phyloP scores from a whole-genome alignment of 495 filamentous ascomycete genomes.

The Aspergillus biplanus region DNA sequence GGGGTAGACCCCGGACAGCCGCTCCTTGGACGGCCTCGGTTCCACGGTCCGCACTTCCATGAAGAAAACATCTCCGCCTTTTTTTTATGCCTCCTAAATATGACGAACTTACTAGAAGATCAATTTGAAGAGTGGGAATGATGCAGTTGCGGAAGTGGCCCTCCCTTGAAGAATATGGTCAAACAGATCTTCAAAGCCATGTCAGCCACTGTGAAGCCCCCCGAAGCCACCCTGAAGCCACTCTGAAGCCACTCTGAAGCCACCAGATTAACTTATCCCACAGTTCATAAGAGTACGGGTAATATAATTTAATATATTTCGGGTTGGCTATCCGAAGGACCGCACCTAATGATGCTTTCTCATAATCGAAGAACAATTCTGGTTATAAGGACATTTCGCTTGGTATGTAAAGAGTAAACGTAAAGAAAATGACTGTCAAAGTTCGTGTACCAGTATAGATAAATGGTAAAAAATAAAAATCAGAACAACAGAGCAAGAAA shows the following conservation, averaged over 20 bases:
- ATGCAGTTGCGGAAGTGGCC: too few relatives aligned
- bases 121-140: too few relatives aligned
- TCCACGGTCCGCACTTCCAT: slow-evolving; percentile 10
- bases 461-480: slow-evolving; percentile 2
- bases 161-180: not conserved
- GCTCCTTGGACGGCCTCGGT: slow-evolving; percentile 2
- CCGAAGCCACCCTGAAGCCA: not conserved
- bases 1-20: too few relatives aligned
- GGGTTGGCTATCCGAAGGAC: not conserved
- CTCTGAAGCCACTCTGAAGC: not conserved
- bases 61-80: slow-evolving; percentile 8
- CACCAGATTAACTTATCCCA: not conserved
- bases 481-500: slow-evolving; percentile 5
- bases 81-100: not conserved
- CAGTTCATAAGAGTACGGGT: not conserved
- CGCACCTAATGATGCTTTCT: not conserved
- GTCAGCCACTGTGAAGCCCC: not conserved
- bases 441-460: slow-evolving; percentile 22
- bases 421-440: slow-evolving; percentile 29
- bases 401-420: slow-evolving; percentile 4
- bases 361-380: not conserved
- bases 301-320: slow-evolving; percentile 9
- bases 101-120: too few relatives aligned
- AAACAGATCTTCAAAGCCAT: not conserved
- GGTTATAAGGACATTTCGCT: slow-evolving; percentile 1